Percentiles rank a stretch among this genome's conserved stretches.
These are phyloP conservation scores for Phascolomyces articulosus DNA, from an alignment of 371 early-diverging fungal species.

Conservation along the genomic window DNA sequence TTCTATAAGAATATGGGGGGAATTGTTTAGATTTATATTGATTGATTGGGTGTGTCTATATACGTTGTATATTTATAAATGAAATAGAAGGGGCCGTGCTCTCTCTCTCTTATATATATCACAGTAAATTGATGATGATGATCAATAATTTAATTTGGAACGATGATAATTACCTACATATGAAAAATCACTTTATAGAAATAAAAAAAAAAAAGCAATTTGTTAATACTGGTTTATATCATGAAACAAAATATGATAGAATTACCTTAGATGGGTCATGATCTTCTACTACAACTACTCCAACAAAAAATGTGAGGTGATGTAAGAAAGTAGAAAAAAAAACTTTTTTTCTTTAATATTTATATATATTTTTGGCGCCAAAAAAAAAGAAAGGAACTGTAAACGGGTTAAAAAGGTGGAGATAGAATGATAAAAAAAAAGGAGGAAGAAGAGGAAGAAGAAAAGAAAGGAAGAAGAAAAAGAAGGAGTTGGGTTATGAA, in stretches of 20 bases:
- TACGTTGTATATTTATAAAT: no score
- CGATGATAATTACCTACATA: slow-evolving; percentile 33
- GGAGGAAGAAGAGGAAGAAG: neutral
- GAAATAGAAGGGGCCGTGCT: no score
- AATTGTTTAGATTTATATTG: no score
- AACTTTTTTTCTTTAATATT: neutral
- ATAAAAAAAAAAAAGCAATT: neutral
- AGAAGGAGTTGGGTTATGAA: no score
- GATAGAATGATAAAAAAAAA: neutral
- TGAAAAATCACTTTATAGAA: slow-evolving; percentile 39
- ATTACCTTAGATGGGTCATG: slow-evolving; percentile 47
- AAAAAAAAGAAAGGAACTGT: neutral
- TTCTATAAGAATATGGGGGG: no score
- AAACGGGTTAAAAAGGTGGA: neutral
- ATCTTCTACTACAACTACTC: no score
- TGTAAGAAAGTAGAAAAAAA: slow-evolving; percentile 1
- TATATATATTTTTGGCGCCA: neutral
- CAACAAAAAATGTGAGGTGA: neutral
- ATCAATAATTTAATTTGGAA: neutral
- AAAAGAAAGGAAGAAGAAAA: slow-evolving; percentile 10
- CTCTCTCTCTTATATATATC: no score
- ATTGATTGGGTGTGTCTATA: no score
- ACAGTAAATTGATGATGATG: neutral
- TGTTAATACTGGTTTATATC: neutral
- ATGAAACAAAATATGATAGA: neutral